These are phyloP conservation scores for Heterococcus sp. DNA, from an alignment of 108 stramenopile genomes.

Conservation along the genomic window DNA sequence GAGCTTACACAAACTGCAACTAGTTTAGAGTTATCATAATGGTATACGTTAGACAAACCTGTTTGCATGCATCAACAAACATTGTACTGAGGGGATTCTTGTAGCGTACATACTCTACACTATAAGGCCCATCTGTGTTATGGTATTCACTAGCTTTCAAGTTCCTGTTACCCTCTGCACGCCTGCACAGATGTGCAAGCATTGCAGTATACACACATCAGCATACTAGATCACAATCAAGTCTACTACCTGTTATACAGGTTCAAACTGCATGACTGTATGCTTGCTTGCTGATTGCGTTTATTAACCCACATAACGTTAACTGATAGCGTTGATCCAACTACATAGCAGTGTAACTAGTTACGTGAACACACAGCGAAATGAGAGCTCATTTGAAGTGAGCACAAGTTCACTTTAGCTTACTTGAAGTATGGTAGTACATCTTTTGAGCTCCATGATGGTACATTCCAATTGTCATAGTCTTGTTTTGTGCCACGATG, in stretches of 20 bases:
- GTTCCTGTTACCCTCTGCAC: neutral
- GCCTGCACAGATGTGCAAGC: too few relatives aligned
- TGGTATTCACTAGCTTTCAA: constrained; percentile 19
- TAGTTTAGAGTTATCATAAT: neutral
- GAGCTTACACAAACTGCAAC: neutral
- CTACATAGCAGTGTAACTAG: neutral
- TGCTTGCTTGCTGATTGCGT: neutral
- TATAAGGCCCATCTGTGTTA: constrained; percentile 15
- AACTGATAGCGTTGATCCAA: too few relatives aligned
- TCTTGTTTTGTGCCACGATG: constrained; percentile 59
- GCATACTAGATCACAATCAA: neutral
- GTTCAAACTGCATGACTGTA: neutral
- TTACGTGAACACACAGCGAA: constrained; percentile 1
- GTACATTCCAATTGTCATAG: constrained; percentile 58
- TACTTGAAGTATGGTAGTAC: constrained; percentile 64
- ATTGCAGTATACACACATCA: neutral
- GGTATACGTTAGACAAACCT: neutral
- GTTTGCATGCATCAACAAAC: constrained; percentile 51
- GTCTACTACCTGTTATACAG: neutral
- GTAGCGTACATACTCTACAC: constrained; percentile 44
- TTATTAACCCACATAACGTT: too few relatives aligned
- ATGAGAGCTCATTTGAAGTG: too few relatives aligned
- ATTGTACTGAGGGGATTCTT: constrained; percentile 54
- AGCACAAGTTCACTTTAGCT: constrained; percentile 43
- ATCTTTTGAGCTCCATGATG: constrained; percentile 50